phyloP scores from a whole-genome alignment of 768 basidiomycete species.

The Naematelia encephala region DNA sequence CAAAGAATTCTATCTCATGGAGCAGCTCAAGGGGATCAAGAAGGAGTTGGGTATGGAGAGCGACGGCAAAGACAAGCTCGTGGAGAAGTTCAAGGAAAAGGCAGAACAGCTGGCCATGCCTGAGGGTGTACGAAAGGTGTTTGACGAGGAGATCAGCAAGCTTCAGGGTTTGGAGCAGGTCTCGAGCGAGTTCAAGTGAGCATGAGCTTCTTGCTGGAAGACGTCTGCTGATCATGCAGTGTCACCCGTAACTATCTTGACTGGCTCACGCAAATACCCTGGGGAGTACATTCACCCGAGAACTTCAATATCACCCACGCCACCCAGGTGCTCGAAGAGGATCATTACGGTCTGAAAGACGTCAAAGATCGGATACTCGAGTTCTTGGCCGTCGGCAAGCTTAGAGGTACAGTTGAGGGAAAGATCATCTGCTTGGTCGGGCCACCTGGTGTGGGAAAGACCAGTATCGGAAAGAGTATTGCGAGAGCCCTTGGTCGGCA shows the following conservation, averaged over 20 bases:
- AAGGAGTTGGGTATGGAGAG: constrained; percentile 93
- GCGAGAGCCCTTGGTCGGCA: constrained; percentile 82
- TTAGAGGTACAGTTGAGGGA: constrained; percentile 89
- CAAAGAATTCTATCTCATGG: constrained; percentile 92
- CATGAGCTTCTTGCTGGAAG: constrained; percentile 3
- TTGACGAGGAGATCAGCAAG: constrained; percentile 92
- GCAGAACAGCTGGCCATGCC: constrained; percentile 83
- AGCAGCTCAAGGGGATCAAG: constrained; percentile 93
- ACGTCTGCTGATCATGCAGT: constrained; percentile 25
- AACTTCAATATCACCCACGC: constrained; percentile 86
- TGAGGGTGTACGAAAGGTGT: constrained; percentile 81
- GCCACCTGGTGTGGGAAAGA: constrained; percentile 97
- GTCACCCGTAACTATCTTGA: constrained; percentile 93
- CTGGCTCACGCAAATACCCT: constrained; percentile 70
- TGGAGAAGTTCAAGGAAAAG: constrained; percentile 86
- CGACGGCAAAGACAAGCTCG: constrained; percentile 89
- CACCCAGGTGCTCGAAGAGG: constrained; percentile 79
- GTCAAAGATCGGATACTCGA: constrained; percentile 92
- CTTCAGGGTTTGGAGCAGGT: constrained; percentile 83
- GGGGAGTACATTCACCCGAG: constrained; percentile 91
- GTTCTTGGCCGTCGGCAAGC: constrained; percentile 91
- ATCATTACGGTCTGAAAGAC: constrained; percentile 88
- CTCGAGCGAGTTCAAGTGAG: constrained; percentile 76
- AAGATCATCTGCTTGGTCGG: constrained; percentile 97
- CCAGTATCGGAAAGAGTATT: constrained; percentile 91